Conservation (phyloP, 306 rosid genomes). For the Fragaria nilgerrensis region DNA sequence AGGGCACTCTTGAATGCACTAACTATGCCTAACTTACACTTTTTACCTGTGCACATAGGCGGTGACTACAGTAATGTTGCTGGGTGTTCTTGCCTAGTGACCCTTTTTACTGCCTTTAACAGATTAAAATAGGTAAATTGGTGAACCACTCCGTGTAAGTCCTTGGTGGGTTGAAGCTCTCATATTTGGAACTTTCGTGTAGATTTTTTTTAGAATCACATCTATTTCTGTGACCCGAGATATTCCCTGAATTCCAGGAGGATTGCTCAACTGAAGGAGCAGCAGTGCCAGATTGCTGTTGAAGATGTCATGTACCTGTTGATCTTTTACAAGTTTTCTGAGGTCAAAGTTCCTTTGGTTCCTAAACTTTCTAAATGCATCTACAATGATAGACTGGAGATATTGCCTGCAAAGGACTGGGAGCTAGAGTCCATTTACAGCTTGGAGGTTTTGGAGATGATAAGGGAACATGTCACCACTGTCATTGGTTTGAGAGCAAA, state of each 20-base stretch:
- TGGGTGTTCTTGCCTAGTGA: slow-evolving; percentile 30
- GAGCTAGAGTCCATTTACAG: slow-evolving; percentile 82
- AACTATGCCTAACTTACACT: slow-evolving; percentile 12
- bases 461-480: slow-evolving; percentile 70
- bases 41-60: slow-evolving; percentile 22
- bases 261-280: slow-evolving; percentile 85
- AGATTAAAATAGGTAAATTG: slow-evolving; percentile 27
- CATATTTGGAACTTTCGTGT: slow-evolving; percentile 15
- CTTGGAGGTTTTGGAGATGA: slow-evolving; percentile 70
- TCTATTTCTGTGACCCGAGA: slow-evolving; percentile 29
- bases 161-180: slow-evolving; percentile 19
- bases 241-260: slow-evolving; percentile 66
- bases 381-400: slow-evolving; percentile 86
- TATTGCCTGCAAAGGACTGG: slow-evolving; percentile 89
- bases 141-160: slow-evolving; percentile 28
- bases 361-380: slow-evolving; percentile 82
- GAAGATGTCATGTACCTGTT: slow-evolving; percentile 87
- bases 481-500: slow-evolving; percentile 81
- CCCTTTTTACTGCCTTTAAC: slow-evolving; percentile 27
- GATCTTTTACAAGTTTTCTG: slow-evolving; percentile 76
- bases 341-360: slow-evolving; percentile 76
- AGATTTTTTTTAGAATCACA: slow-evolving; percentile 4
- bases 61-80: slow-evolving; percentile 22
- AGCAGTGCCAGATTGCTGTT: slow-evolving; percentile 67
- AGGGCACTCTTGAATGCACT: slow-evolving; percentile 20